Percentiles rank a stretch among this genome's conserved stretches.
Conservation (phyloP, 768 basidiomycete species). For the Neoboletus subvelutipes region DNA sequence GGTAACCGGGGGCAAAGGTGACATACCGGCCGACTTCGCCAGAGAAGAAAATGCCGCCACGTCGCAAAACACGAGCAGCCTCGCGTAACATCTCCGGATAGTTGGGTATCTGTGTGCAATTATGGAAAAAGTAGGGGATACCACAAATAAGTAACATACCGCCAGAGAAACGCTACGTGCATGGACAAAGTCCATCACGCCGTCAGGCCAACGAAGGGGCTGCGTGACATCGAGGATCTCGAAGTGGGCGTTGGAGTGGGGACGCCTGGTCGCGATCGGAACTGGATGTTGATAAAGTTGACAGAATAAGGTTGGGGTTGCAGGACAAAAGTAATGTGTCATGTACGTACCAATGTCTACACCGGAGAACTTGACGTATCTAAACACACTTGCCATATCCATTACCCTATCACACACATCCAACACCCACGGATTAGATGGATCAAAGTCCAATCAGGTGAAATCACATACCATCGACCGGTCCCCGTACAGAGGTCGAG, state of each 20-base stretch:
- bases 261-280: slow-evolving; percentile 67
- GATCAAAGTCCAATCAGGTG: slow-evolving; percentile 17
- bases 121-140: slow-evolving; percentile 14
- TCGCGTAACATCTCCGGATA: slow-evolving; percentile 56
- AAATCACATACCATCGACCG: slow-evolving; percentile 60
- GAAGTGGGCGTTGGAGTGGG: slow-evolving; percentile 59
- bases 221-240: slow-evolving; percentile 64
- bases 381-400: slow-evolving; percentile 70
- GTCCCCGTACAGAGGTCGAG: slow-evolving; percentile 79
- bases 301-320: slow-evolving; percentile 12
- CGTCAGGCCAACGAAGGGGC: slow-evolving; percentile 48
- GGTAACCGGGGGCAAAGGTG: slow-evolving; percentile 37
- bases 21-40: slow-evolving; percentile 56
- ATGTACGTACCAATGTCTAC: slow-evolving; percentile 68
- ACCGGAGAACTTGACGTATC: slow-evolving; percentile 63
- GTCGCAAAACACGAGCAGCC: slow-evolving; percentile 60
- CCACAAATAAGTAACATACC: slow-evolving; percentile 40
- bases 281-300: slow-evolving; percentile 41
- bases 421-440: slow-evolving; percentile 14
- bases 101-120: slow-evolving; percentile 47
- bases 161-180: slow-evolving; percentile 59
- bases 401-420: slow-evolving; percentile 52
- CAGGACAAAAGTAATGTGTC: slow-evolving; percentile 10
- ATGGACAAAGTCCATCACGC: slow-evolving; percentile 67
- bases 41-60: slow-evolving; percentile 69